A percentile compares a stretch with the other conserved stretches of the same genome.
Conservation (phyloP, 1,284 basidiomycete genomes). For the Fistulina hepatica region DNA sequence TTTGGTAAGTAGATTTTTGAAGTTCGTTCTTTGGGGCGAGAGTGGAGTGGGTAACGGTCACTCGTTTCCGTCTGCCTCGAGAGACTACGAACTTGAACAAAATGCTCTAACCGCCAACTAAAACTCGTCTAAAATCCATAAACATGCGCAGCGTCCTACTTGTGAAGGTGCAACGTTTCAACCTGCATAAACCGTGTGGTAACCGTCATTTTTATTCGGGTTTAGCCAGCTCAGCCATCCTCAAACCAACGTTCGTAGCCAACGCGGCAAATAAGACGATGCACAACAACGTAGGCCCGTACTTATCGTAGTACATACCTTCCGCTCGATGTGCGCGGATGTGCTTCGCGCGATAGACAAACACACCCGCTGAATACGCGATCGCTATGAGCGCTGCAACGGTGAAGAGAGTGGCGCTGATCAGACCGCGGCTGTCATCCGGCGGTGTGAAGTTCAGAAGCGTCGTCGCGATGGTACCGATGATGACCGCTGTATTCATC, state of each 20-base stretch:
- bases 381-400: slow-evolving; percentile 83
- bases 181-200: too few species aligned
- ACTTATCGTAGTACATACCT: slow-evolving; percentile 81
- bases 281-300: slow-evolving; percentile 75
- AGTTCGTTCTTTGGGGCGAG: too few species aligned
- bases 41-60: too few species aligned
- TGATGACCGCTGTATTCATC: slow-evolving; percentile 86
- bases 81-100: too few species aligned
- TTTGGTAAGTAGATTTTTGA: too few species aligned
- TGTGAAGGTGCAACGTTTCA: too few species aligned
- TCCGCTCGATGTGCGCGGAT: slow-evolving; percentile 69
- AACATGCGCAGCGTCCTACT: too few species aligned
- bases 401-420: slow-evolving; percentile 84
- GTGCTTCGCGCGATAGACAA: slow-evolving; percentile 74
- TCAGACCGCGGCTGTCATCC: slow-evolving; percentile 67
- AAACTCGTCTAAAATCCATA: too few species aligned
- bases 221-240: slow-evolving; percentile 43
- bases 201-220: too few species aligned
- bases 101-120: too few species aligned
- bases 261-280: slow-evolving; percentile 61
- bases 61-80: too few species aligned
- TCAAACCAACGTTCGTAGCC: slow-evolving; percentile 63
- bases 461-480: slow-evolving; percentile 82
- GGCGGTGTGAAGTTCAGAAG: slow-evolving; percentile 82
- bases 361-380: slow-evolving; percentile 81